Percentiles rank a stretch among this genome's conserved stretches.
phyloP scores from a whole-genome alignment of 257 asterid species.

The Primulina huaijiensis region DNA sequence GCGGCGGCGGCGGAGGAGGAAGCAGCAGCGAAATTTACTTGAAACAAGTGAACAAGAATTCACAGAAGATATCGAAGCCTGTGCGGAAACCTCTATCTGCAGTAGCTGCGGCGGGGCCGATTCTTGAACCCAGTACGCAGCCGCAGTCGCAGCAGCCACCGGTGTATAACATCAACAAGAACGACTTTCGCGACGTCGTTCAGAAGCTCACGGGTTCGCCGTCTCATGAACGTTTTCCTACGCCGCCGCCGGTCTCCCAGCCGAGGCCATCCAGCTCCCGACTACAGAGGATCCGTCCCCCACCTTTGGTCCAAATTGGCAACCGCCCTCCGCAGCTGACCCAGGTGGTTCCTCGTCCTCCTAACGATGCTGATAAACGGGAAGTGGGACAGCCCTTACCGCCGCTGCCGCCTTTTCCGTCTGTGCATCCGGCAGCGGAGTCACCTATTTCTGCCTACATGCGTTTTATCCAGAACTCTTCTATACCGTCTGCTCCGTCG shows the following conservation, averaged over 20 bases:
- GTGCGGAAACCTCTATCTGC: conserved; percentile 34
- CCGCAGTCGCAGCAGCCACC: conserved; percentile 69
- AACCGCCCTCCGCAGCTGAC: conserved; percentile 47
- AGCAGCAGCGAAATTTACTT: conserved; percentile 27
- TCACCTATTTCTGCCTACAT: conserved; percentile 58
- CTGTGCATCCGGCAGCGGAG: conserved; percentile 52
- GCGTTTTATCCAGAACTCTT: conserved; percentile 32
- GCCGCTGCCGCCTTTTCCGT: conserved; percentile 68
- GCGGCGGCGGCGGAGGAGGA: neutral
- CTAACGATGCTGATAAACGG: conserved; percentile 36
- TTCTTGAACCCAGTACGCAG: conserved; percentile 32
- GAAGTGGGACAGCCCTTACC: conserved; percentile 33
- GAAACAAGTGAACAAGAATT: conserved; percentile 34
- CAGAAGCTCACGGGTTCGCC: conserved; percentile 91
- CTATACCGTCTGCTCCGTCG: conserved; percentile 4
- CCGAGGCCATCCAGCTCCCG: conserved; percentile 67
- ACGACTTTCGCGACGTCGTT: conserved; percentile 81
- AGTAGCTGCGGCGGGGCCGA: neutral
- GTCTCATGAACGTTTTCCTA: conserved; percentile 54
- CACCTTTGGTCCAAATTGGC: conserved; percentile 66
- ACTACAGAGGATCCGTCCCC: conserved; percentile 89
- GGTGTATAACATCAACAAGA: conserved; percentile 78
- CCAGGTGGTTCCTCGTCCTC: conserved; percentile 24
- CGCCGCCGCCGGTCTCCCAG: conserved; percentile 49
- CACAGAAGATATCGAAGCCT: conserved; percentile 42